A percentile compares a stretch with the other conserved stretches of the same genome.
Evolutionary conservation across 176 grass and related monocot species (phyloP).

Genomic region (Puya raimondii): DNA sequence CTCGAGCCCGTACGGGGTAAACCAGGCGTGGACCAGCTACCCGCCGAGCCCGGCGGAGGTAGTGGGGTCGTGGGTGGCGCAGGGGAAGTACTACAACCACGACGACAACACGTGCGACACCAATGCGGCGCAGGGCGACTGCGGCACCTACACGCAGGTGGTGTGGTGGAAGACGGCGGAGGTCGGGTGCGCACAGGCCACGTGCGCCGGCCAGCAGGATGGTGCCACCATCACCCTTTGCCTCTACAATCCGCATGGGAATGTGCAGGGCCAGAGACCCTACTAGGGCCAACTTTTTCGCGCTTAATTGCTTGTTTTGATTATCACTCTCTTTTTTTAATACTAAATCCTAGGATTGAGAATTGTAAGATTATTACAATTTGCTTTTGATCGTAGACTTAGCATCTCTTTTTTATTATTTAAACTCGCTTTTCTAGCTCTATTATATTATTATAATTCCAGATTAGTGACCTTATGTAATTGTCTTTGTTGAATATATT

Average conservation of each 20-base stretch:
- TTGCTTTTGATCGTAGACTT: too few species aligned
- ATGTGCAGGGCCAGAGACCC: conserved; percentile 61
- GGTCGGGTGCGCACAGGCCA: conserved; percentile 67
- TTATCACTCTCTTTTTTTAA: too few species aligned
- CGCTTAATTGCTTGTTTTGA: too few species aligned
- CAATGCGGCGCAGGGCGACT: conserved; percentile 29
- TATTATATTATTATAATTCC: too few species aligned
- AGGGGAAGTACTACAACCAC: conserved; percentile 49
- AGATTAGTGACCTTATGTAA: too few species aligned
- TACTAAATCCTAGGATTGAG: too few species aligned
- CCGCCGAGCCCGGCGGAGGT: conserved; percentile 35
- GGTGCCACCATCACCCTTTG: conserved; percentile 55
- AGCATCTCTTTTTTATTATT: too few species aligned
- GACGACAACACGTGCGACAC: conserved; percentile 43
- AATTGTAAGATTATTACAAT: too few species aligned
- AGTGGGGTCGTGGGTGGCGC: conserved; percentile 55
- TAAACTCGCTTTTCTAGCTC: too few species aligned
- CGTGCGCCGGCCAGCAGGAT: conserved; percentile 20
- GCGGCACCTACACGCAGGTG: conserved; percentile 95
- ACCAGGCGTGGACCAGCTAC: conserved; percentile 78
- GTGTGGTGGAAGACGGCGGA: conserved; percentile 49
- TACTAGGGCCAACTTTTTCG: conserved; percentile 19
- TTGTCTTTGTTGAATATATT: too few species aligned
- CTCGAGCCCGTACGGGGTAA: conserved; percentile 46
- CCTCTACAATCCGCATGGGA: conserved; percentile 74